A percentile compares a stretch with the other conserved stretches of the same genome.
These are phyloP conservation scores for Auriscalpium orientale DNA, from an alignment of 768 basidiomycete genomes.

Conservation along the genomic window DNA sequence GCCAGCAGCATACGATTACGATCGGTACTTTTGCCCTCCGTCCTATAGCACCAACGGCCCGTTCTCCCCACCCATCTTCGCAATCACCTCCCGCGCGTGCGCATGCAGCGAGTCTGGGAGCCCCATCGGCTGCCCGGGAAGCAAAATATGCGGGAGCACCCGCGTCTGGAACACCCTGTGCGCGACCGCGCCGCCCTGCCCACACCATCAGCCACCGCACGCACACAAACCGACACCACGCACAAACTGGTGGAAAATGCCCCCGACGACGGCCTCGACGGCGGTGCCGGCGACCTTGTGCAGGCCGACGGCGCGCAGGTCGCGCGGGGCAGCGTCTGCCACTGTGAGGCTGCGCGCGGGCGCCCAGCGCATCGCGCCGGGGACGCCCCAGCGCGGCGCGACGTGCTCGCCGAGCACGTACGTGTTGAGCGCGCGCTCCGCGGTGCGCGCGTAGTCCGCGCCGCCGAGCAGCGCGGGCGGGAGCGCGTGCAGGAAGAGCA, in stretches of 20 bases:
- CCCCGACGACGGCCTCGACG: slow-evolving; percentile 70
- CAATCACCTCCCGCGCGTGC: slow-evolving; percentile 35
- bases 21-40: too few relatives aligned
- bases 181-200: slow-evolving; percentile 32
- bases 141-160: slow-evolving; percentile 29
- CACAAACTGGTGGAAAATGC: slow-evolving; percentile 69
- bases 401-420: slow-evolving; percentile 68
- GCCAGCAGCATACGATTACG: too few relatives aligned
- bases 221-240: slow-evolving; percentile 21
- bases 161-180: slow-evolving; percentile 37
- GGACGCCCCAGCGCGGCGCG: slow-evolving; percentile 68
- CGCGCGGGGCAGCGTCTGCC: slow-evolving; percentile 18
- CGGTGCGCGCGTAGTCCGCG: slow-evolving; percentile 54
- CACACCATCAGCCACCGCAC: not conserved
- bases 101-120: slow-evolving; percentile 38
- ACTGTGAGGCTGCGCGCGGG: slow-evolving; percentile 18
- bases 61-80: slow-evolving; percentile 43
- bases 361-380: slow-evolving; percentile 63
- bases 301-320: slow-evolving; percentile 53
- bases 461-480: slow-evolving; percentile 32
- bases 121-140: slow-evolving; percentile 20
- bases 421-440: slow-evolving; percentile 54
- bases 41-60: not conserved
- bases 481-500: slow-evolving; percentile 60
- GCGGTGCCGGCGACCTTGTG: slow-evolving; percentile 75